A percentile compares a stretch with the other conserved stretches of the same genome.
These are phyloP conservation scores for Hemisphaericaspora nanyangensis DNA, from an alignment of 805 yeast species.

Conservation along the genomic window DNA sequence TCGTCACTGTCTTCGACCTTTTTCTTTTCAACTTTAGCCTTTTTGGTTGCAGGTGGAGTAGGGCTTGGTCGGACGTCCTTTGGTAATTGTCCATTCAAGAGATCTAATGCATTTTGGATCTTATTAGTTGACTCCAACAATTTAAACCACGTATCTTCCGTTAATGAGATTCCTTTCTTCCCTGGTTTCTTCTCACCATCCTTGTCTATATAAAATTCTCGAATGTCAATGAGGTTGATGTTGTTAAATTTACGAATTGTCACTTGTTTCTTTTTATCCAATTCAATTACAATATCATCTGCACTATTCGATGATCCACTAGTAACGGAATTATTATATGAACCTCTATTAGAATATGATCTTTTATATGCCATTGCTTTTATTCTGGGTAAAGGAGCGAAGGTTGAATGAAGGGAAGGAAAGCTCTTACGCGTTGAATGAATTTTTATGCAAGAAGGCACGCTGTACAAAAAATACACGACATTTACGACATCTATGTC, in stretches of 20 bases:
- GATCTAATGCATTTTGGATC: constrained; percentile 48
- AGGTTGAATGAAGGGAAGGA: too few relatives aligned
- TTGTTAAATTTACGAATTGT: constrained; percentile 72
- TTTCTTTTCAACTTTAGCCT: background rate
- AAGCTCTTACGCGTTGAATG: too few relatives aligned
- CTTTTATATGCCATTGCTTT: constrained; percentile 13
- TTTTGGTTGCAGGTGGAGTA: background rate
- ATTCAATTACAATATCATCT: constrained; percentile 19
- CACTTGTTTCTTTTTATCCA: constrained; percentile 53
- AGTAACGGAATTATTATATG: constrained; percentile 1
- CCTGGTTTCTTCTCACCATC: constrained; percentile 73
- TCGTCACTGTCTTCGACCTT: constrained; percentile 10
- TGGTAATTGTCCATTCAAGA: constrained; percentile 19
- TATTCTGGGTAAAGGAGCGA: too few relatives aligned
- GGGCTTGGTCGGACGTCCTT: background rate
- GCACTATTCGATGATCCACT: background rate
- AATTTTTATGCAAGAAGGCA: too few relatives aligned
- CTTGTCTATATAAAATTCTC: constrained; percentile 65
- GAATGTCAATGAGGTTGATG: constrained; percentile 66
- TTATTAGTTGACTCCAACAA: constrained; percentile 44
- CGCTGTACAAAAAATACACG: too few relatives aligned
- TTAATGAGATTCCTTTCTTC: constrained; percentile 66
- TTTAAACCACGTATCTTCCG: constrained; percentile 51
- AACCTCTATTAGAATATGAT: constrained; percentile 1
- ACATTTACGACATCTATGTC: too few relatives aligned